Evolutionary conservation across 2,329 filamentous ascomycete species (phyloP).

Genomic region (Aureobasidium musti): DNA sequence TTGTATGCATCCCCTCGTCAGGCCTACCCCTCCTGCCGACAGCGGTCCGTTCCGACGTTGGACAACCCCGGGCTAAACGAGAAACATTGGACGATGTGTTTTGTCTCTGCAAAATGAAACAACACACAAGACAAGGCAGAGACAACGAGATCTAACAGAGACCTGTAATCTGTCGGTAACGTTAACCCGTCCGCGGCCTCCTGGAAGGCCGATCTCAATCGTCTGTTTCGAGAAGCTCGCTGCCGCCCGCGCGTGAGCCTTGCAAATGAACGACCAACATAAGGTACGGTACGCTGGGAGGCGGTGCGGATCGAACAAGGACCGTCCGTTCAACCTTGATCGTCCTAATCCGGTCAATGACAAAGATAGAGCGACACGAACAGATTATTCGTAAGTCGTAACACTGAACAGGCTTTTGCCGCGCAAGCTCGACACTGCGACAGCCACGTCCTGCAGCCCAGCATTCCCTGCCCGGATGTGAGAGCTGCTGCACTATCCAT

Average conservation of each 20-base stretch:
- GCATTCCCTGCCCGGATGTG: slow-evolving; percentile 11
- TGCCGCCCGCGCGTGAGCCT: not conserved
- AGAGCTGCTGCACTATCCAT: slow-evolving; percentile 5
- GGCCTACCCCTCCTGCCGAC: slow-evolving; percentile 9
- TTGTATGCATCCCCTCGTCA: slow-evolving; percentile 22
- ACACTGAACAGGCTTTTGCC: slow-evolving; percentile 8
- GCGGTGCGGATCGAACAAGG: slow-evolving; percentile 24
- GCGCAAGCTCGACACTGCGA: slow-evolving; percentile 12
- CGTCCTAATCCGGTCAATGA: not conserved
- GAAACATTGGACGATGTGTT: slow-evolving; percentile 22
- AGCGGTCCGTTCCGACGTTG: slow-evolving; percentile 25
- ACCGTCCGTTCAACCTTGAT: slow-evolving; percentile 27
- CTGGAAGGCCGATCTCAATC: slow-evolving; percentile 1
- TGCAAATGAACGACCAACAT: slow-evolving; percentile 19
- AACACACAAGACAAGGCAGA: slow-evolving; percentile 4
- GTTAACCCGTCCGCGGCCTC: slow-evolving; percentile 27
- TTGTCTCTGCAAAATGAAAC: slow-evolving; percentile 23
- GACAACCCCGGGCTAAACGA: slow-evolving; percentile 6
- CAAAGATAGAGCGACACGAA: not conserved
- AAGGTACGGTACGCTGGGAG: slow-evolving; percentile 27
- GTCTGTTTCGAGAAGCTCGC: slow-evolving; percentile 14
- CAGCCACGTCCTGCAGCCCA: slow-evolving; percentile 8
- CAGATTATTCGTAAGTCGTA: not conserved
- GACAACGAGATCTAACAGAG: slow-evolving; percentile 14
- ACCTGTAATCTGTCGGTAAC: slow-evolving; percentile 24